Evolutionary conservation across 2,329 filamentous ascomycete species (phyloP).

Genomic region (Talaromyces albobiverticillius): DNA sequence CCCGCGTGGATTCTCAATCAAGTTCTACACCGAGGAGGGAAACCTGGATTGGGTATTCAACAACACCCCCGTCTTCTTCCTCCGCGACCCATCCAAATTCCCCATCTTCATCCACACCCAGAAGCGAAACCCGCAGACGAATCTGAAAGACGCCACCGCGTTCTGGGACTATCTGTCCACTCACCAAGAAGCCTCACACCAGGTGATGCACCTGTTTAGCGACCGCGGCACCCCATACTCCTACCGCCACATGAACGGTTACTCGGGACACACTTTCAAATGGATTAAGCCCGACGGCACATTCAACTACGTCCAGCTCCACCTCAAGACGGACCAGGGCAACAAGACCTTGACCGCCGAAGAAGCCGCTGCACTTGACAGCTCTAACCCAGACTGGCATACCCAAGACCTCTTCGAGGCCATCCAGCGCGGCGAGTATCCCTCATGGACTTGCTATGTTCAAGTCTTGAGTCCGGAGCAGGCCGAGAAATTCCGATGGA

Average conservation of each 20-base stretch:
- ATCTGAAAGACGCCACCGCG: conserved; percentile 66
- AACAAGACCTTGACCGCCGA: conserved; percentile 58
- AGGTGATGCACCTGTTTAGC: conserved; percentile 64
- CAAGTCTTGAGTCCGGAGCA: conserved; percentile 63
- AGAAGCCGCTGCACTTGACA: conserved; percentile 54
- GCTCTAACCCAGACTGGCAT: conserved; percentile 60
- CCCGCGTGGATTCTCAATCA: conserved; percentile 69
- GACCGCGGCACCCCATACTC: conserved; percentile 65
- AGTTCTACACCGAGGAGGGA: conserved; percentile 71
- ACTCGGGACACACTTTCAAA: conserved; percentile 66
- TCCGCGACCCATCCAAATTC: conserved; percentile 72
- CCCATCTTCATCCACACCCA: conserved; percentile 72
- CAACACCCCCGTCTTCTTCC: conserved; percentile 73
- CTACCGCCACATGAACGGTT: conserved; percentile 66
- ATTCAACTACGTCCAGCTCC: conserved; percentile 65
- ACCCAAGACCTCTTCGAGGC: conserved; percentile 64
- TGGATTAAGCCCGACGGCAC: conserved; percentile 63
- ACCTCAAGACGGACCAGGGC: conserved; percentile 63
- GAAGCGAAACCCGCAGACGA: conserved; percentile 69
- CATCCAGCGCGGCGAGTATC: conserved; percentile 60
- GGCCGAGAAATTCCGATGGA: conserved; percentile 60
- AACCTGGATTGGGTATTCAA: conserved; percentile 72
- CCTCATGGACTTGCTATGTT: conserved; percentile 63
- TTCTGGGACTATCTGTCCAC: conserved; percentile 66
- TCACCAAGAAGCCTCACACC: conserved; percentile 62